These are phyloP conservation scores for Hypoxylon sp. DNA, from an alignment of 2,329 filamentous ascomycete genomes.

Conservation along the genomic window DNA sequence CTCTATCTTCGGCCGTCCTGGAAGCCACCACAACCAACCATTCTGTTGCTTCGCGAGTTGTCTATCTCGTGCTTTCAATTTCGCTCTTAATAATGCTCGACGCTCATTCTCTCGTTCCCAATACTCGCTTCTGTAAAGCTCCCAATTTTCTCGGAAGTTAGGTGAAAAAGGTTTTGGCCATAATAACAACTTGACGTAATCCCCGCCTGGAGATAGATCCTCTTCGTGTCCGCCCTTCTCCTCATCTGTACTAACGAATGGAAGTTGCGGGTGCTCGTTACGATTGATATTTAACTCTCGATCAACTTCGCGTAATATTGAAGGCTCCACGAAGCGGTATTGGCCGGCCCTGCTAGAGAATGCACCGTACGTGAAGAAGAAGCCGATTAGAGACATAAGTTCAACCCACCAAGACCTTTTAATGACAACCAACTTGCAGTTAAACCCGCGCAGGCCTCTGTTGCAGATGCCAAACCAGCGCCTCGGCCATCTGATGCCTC, in stretches of 20 bases:
- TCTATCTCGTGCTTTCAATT: slow-evolving; percentile 77
- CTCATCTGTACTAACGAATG: slow-evolving; percentile 64
- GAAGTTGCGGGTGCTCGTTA: slow-evolving; percentile 59
- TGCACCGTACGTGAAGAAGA: slow-evolving; percentile 82
- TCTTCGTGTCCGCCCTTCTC: slow-evolving; percentile 83
- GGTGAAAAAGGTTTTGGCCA: slow-evolving; percentile 96
- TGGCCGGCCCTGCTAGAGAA: slow-evolving; percentile 78
- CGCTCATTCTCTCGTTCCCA: slow-evolving; percentile 98
- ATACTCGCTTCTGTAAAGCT: slow-evolving; percentile 92
- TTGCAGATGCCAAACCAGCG: slow-evolving; percentile 93
- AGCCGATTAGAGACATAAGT: slow-evolving; percentile 77
- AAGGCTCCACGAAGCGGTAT: slow-evolving; percentile 83
- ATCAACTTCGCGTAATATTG: slow-evolving; percentile 71
- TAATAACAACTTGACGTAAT: slow-evolving; percentile 90
- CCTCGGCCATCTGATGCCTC: slow-evolving; percentile 93
- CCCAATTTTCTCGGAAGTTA: slow-evolving; percentile 97
- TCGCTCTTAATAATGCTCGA: slow-evolving; percentile 77
- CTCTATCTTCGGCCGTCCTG: slow-evolving; percentile 69
- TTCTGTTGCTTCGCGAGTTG: slow-evolving; percentile 77
- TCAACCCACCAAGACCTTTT: slow-evolving; percentile 87
- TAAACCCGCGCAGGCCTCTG: slow-evolving; percentile 89
- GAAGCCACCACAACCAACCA: slow-evolving; percentile 89
- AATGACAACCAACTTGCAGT: slow-evolving; percentile 94
- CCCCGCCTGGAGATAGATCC: slow-evolving; percentile 89
- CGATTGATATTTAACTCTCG: slow-evolving; percentile 67